A percentile compares a stretch with the other conserved stretches of the same genome.
Evolutionary conservation across 2,329 filamentous ascomycete species (phyloP).

Genomic region (Monilinia vaccinii-corymbosi): DNA sequence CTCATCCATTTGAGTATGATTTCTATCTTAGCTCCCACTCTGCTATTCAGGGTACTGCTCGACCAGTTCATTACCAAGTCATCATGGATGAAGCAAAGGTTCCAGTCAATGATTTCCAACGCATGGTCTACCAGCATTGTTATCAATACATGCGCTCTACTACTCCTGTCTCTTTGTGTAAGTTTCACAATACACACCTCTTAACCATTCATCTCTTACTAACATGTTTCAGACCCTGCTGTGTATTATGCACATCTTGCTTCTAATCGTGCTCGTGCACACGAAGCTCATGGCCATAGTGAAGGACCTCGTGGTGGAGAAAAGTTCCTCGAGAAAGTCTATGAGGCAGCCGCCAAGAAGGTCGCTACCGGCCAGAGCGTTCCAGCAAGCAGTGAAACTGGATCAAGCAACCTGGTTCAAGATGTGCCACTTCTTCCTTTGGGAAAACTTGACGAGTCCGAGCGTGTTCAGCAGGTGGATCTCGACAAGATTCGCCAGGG

Average conservation of each 20-base stretch:
- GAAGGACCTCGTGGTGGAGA: constrained; percentile 36
- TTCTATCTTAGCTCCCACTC: constrained; percentile 57
- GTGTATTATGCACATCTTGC: constrained; percentile 96
- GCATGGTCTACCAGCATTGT: constrained; percentile 88
- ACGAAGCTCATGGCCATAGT: constrained; percentile 48
- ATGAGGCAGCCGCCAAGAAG: constrained; percentile 15
- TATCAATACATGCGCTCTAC: constrained; percentile 91
- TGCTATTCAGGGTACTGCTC: constrained; percentile 88
- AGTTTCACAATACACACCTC: constrained; percentile 41
- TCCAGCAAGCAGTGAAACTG: constrained; percentile 17
- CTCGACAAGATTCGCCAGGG: constrained; percentile 20
- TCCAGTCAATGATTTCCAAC: constrained; percentile 61
- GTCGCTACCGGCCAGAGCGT: constrained; percentile 8
- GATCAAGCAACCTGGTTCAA: constrained; percentile 15
- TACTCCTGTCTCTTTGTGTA: constrained; percentile 65
- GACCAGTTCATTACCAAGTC: constrained; percentile 87
- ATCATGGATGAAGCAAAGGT: constrained; percentile 72
- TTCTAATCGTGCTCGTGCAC: constrained; percentile 66
- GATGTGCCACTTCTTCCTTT: constrained; percentile 24
- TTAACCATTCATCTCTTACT: constrained; percentile 17
- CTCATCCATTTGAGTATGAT: constrained; percentile 82
- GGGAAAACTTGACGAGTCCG: constrained; percentile 3
- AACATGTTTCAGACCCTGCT: constrained; percentile 50
- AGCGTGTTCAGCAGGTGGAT: constrained; percentile 11
- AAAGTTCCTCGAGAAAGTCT: constrained; percentile 31